Conservation (phyloP, 805 yeast genomes). For the Saccharomycopsis lassenensis region DNA sequence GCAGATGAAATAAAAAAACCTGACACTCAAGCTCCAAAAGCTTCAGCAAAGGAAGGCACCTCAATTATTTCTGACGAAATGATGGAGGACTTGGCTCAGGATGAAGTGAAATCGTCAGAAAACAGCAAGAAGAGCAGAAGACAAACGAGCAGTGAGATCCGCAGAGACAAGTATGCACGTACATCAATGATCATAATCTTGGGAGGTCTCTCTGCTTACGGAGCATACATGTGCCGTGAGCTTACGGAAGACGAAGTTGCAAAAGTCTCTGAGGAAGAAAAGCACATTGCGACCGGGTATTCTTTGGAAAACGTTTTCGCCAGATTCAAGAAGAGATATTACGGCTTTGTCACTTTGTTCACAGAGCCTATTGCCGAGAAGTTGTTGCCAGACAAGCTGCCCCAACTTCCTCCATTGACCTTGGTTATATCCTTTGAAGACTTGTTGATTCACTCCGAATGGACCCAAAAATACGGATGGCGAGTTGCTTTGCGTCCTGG, state of each 20-base stretch:
- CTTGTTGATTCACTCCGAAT: conserved; percentile 77
- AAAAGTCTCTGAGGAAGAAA: conserved; percentile 29
- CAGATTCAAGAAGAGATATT: conserved; percentile 61
- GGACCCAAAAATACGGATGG: conserved; percentile 94
- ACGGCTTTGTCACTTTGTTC: conserved; percentile 69
- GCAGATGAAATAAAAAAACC: too few species aligned
- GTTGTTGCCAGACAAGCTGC: conserved; percentile 85
- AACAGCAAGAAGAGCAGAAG: too few species aligned
- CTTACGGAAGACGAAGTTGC: conserved; percentile 74
- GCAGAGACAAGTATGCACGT: too few species aligned
- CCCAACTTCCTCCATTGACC: conserved; percentile 86
- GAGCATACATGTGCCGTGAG: conserved; percentile 64
- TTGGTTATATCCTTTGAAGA: conserved; percentile 86
- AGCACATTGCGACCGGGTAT: conserved; percentile 54
- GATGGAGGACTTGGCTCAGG: too few species aligned
- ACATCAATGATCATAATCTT: too few species aligned
- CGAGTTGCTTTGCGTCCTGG: conserved; percentile 99
- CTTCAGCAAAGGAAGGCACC: too few species aligned
- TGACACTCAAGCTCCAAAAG: too few species aligned
- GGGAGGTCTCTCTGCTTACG: conserved; percentile 42
- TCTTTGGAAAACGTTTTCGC: conserved; percentile 52
- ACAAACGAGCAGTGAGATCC: too few species aligned
- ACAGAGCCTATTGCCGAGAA: conserved; percentile 91
- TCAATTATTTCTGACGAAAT: too few species aligned
- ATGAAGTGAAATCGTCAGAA: too few species aligned